These are phyloP conservation scores for Cruciata laevipes DNA, from an alignment of 257 asterid genomes.

Conservation along the genomic window DNA sequence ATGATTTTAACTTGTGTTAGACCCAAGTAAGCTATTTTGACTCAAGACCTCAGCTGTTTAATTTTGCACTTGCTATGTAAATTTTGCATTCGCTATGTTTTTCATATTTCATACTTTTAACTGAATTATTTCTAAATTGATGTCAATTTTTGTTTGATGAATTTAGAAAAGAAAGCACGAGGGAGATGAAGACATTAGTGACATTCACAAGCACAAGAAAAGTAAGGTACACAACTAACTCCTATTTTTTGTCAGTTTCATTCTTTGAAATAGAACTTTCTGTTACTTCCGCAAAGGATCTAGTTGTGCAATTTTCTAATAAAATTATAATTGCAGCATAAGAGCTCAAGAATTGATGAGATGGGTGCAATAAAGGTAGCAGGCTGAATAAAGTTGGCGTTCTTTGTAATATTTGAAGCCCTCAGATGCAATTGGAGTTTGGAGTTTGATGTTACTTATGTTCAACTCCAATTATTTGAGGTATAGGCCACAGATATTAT, in stretches of 20 bases:
- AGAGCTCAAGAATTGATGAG: constrained; percentile 90
- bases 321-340: constrained; percentile 64
- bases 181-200: constrained; percentile 48
- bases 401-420: constrained; percentile 40
- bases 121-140: not conserved
- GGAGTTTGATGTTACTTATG: constrained; percentile 44
- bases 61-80: not conserved
- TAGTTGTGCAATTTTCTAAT: constrained; percentile 26
- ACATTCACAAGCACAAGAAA: constrained; percentile 56
- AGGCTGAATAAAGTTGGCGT: constrained; percentile 54
- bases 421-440: constrained; percentile 54
- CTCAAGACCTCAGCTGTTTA: not conserved
- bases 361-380: constrained; percentile 85
- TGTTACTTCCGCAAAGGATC: not conserved
- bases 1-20: not conserved
- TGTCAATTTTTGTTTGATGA: constrained; percentile 1
- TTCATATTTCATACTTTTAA: not conserved
- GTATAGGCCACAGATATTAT: constrained; percentile 49
- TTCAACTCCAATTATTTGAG: constrained; percentile 42
- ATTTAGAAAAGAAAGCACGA: constrained; percentile 65
- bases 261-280: not conserved
- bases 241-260: constrained; percentile 6
- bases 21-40: not conserved
- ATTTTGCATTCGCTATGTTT: not conserved
- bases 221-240: constrained; percentile 46